Conservation (phyloP, 176 grass and related monocot genomes). For the Lolium rigidum region DNA sequence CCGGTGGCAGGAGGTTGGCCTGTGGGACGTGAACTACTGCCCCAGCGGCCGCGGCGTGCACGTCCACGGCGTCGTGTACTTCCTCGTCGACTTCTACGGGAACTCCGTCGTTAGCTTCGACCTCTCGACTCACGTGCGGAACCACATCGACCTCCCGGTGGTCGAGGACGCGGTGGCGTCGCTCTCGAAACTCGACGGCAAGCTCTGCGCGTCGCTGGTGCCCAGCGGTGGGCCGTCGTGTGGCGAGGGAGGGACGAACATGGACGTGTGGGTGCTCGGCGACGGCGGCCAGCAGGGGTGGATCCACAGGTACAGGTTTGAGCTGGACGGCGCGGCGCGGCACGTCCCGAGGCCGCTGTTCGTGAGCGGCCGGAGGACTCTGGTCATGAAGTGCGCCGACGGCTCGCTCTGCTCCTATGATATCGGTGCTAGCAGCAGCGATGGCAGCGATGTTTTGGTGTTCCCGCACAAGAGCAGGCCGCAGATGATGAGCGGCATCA, state of each 20-base stretch:
- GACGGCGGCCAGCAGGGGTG: not conserved
- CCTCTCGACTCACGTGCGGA: not conserved
- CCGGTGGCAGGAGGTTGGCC: not conserved
- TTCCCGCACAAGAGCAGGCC: not conserved
- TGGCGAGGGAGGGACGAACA: not conserved
- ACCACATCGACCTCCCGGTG: not conserved
- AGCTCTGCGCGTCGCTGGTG: not conserved
- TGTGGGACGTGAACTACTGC: not conserved
- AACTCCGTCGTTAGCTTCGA: not conserved
- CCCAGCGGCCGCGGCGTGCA: not conserved
- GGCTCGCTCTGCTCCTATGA: conserved; percentile 5
- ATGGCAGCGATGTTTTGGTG: not conserved
- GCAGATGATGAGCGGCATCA: not conserved
- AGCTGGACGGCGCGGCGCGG: not conserved
- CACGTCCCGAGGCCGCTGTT: not conserved
- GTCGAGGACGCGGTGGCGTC: not conserved
- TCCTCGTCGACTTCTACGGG: not conserved
- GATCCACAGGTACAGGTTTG: not conserved
- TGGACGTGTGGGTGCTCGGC: not conserved
- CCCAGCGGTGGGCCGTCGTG: not conserved
- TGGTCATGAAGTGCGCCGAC: conserved; percentile 4
- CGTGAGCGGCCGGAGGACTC: not conserved
- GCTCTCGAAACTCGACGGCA: not conserved
- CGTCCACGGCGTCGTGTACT: conserved; percentile 20
- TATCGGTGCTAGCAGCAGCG: not conserved